Base-by-base conservation (phyloP, 495 filamentous ascomycete genomes). In the Annulohypoxylon moriforme region DNA sequence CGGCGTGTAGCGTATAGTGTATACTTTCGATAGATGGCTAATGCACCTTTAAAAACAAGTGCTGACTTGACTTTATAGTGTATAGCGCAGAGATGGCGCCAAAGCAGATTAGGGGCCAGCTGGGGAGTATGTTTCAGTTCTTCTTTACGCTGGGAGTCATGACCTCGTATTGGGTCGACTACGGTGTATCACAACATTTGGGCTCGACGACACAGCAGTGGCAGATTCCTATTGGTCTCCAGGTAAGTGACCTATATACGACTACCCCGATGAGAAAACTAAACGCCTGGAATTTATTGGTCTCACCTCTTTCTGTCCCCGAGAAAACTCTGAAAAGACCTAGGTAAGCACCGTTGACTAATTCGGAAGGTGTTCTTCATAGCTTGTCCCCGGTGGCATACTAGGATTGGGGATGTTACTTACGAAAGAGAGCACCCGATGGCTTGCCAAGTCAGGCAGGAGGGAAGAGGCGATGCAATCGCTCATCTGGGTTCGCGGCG, bases 71-170 rank as follows among this genome's bases (percentile, higher is more conserved):
- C 1, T 2, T n/a, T 31, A n/a, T 42, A 69, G 59, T 86, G 72
- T 87, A 82, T 67, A 81, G 75, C 29, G 81, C 83, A 2, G 85
- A 86, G 64, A 87, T 85, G 83, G 78, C 84, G 31, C 85, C 84
- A 16, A 85, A 85, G 67, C 77, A 84, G 50, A 82, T 86, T 16
- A 79, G 84, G 11, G 84, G 84, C 33, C 77, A 78, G 62, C 63
- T 85, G 6, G 84, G 72, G 52, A 81, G 74, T 9, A 76, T 84
- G 25, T 82, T 84, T 27, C 84, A 86, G 65, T 80, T 79, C 69
- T 81, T 86, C 64, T 86, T 84, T 52, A 81, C 83, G 0, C 68
- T 83, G 9, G 83, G 84, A 24, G 82, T 86, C 2, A 81, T 84
- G 78, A 75, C 78, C 22, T 82, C 81, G 38, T 85, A 85, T 58